A percentile compares a stretch with the other conserved stretches of the same genome.
Conservation (phyloP, 305 asterid species). For the Rubia peregrina region DNA sequence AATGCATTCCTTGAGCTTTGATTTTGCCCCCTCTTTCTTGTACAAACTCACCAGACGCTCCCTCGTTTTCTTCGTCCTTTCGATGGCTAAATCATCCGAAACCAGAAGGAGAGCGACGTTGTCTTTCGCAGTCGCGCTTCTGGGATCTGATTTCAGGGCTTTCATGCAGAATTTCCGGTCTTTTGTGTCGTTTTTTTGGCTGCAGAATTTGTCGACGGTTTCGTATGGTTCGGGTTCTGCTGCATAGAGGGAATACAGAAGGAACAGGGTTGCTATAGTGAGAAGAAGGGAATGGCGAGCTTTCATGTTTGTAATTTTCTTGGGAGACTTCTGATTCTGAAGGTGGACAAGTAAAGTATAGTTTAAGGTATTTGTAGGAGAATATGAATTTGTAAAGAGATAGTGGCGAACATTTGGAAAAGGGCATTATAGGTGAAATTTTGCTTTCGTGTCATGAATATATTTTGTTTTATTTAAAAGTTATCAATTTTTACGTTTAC, state of each 20-base stretch:
- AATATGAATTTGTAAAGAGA: background rate
- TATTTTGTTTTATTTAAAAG: no score
- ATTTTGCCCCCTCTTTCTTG: background rate
- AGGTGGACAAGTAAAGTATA: background rate
- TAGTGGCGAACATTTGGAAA: background rate
- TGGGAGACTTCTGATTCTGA: background rate
- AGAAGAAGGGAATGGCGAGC: background rate
- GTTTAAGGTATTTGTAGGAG: no score
- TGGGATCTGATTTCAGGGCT: conserved; percentile 9
- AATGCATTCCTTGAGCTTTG: background rate
- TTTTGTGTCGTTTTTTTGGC: background rate
- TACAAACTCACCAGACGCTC: background rate
- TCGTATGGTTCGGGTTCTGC: background rate
- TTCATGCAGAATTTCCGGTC: background rate
- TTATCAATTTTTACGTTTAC: background rate
- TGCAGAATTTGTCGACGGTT: background rate
- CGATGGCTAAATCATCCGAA: background rate
- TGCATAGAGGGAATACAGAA: background rate
- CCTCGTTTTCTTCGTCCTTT: background rate
- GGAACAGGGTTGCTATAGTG: background rate
- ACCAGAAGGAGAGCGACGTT: background rate
- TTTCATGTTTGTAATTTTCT: background rate
- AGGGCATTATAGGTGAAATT: background rate
- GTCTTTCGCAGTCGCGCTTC: background rate
- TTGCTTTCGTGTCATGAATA: background rate